Base-by-base conservation (phyloP, 495 filamentous ascomycete genomes). In the Durotheca rogersii region DNA sequence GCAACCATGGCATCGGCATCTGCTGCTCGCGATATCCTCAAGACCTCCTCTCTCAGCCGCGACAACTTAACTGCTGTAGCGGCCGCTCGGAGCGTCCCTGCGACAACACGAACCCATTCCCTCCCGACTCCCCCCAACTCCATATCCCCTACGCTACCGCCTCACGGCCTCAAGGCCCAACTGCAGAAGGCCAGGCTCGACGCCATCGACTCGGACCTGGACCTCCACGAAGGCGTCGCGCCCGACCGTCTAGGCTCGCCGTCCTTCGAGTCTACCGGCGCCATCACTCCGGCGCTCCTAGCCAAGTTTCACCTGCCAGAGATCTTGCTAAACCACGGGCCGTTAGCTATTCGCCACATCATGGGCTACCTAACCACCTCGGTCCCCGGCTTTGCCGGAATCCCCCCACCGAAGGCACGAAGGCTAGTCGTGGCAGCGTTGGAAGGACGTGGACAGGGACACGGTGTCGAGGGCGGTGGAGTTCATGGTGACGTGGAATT, bases 111-210 rank as follows among this genome's bases (percentile, higher is more conserved):
- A 74, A 73, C 56, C 75, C 78, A 70, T 72, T 78, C 68, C 64
- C 83, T 96, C 58, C 91, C 86, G 40, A 97, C 92, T 70, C 92
- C 92, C 61, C 92, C 92, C 42, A 94, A 94, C 73, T 96, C 93
- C 64, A 91, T 96, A 67, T 96, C 92, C 29, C 93, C 92, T 21
- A 84, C 81, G 42, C 81, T 96, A 41, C 84, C 87, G 58, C 87
- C 93, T 35, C 89, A 91, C 51, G 84, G 81, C 59, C 84, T 88
- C 62, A 82, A 81, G 59, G 70, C 75, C 58, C 77, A 80, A 70
- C 77, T 68, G 73, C 71, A 67, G 77, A 75, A 58, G 73, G 78
- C 79, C 36, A 77, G 73, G 52, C 79, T 85, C 54, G 77, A 80
- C 47, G 79, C 85, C 56, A 77, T 90, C 69, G 90, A 94, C 62